Conservation (phyloP, 805 yeast species). For the Wilhelminamyces savonicus region DNA sequence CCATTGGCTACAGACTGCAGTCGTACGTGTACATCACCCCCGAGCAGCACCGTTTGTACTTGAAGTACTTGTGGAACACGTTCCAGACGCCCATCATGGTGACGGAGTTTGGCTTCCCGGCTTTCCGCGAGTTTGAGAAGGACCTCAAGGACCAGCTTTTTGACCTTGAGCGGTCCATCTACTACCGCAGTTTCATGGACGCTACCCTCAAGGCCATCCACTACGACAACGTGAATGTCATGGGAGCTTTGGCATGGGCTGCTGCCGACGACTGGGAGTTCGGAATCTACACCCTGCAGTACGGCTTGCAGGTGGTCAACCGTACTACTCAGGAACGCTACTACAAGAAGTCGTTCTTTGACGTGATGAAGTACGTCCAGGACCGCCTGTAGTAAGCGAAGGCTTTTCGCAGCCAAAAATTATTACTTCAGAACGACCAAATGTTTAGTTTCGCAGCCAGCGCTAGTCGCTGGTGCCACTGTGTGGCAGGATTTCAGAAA, state of each 20-base stretch:
- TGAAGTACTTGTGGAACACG: slow-evolving; percentile 19
- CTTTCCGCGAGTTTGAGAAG: slow-evolving; percentile 21
- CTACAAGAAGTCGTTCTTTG: slow-evolving; percentile 11
- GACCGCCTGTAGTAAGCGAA: neutral
- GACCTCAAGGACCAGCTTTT: slow-evolving; percentile 15
- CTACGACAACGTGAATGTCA: slow-evolving; percentile 18
- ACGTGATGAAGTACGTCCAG: slow-evolving; percentile 1
- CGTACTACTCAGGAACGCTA: slow-evolving; percentile 19
- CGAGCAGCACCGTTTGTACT: slow-evolving; percentile 15
- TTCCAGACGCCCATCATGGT: slow-evolving; percentile 19
- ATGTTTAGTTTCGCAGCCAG: too few relatives aligned
- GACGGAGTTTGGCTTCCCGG: slow-evolving; percentile 30
- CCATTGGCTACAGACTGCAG: slow-evolving; percentile 14
- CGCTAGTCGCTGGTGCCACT: too few relatives aligned
- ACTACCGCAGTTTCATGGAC: slow-evolving; percentile 20
- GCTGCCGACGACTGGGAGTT: slow-evolving; percentile 29
- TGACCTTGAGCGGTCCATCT: slow-evolving; percentile 22
- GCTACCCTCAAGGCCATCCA: slow-evolving; percentile 16
- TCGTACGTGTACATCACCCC: slow-evolving; percentile 16
- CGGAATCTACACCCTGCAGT: slow-evolving; percentile 18
- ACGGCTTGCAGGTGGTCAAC: slow-evolving; percentile 19
- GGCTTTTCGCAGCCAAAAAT: neutral
- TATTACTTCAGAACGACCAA: too few relatives aligned
- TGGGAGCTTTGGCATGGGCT: slow-evolving; percentile 28
- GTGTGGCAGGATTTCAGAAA: too few relatives aligned